These are phyloP conservation scores for Dryadomyces sulphureus DNA, from an alignment of 2,329 filamentous ascomycete species.

Conservation along the genomic window DNA sequence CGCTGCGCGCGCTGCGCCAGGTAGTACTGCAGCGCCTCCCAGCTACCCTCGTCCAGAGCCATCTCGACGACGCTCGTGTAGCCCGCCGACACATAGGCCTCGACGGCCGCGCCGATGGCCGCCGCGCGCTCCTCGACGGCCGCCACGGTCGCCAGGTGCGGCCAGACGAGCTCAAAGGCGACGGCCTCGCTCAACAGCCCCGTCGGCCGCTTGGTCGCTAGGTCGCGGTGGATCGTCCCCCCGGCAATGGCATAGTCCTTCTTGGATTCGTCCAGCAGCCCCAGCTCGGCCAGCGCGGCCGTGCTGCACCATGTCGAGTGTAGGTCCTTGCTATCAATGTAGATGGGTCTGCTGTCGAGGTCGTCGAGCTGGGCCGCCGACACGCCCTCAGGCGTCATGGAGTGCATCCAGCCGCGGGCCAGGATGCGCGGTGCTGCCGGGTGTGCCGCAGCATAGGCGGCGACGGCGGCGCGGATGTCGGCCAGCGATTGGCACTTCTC, in stretches of 20 bases:
- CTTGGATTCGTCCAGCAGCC: conserved; percentile 19
- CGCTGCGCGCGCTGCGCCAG: conserved; percentile 12
- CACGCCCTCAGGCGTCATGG: conserved; percentile 34
- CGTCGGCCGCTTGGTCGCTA: conserved; percentile 24
- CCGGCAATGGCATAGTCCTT: conserved; percentile 21
- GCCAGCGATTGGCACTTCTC: conserved; percentile 27
- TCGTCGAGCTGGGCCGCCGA: conserved; percentile 35
- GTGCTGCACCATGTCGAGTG: conserved; percentile 42
- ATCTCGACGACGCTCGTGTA: conserved; percentile 43
- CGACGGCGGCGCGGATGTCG: conserved; percentile 33
- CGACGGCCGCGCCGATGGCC: conserved; percentile 29
- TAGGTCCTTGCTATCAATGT: conserved; percentile 41
- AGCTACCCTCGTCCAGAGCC: conserved; percentile 42
- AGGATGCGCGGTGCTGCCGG: conserved; percentile 31
- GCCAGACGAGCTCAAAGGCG: conserved; percentile 39
- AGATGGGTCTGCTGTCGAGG: conserved; percentile 30
- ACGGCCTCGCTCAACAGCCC: conserved; percentile 39
- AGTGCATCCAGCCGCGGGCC: conserved; percentile 40
- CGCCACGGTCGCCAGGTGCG: conserved; percentile 32
- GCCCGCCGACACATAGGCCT: conserved; percentile 31
- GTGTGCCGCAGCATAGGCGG: conserved; percentile 26
- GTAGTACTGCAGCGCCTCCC: conserved; percentile 31
- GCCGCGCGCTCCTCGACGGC: conserved; percentile 31
- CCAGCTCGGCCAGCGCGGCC: conserved; percentile 34
- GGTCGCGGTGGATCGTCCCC: conserved; percentile 35